Conservation (phyloP, 2,329 filamentous ascomycete species). For the Calonectria pseudoturangicola region DNA sequence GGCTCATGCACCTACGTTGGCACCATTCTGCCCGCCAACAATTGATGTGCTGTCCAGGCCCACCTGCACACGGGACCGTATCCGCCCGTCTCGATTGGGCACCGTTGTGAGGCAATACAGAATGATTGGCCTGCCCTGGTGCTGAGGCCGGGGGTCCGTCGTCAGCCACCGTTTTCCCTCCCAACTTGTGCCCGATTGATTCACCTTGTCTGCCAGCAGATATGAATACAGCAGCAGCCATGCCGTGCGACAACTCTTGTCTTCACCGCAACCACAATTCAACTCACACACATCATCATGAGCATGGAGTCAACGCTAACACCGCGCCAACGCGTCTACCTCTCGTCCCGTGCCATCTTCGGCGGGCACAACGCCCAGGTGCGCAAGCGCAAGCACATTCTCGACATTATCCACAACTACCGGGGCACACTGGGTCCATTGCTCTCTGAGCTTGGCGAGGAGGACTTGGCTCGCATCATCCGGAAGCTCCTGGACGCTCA, state of each 20-base stretch:
- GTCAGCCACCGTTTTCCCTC: slow-evolving; percentile 14
- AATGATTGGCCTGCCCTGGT: slow-evolving; percentile 9
- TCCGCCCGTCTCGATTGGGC: slow-evolving; percentile 7
- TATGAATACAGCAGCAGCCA: neutral
- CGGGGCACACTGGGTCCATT: neutral
- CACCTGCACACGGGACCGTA: slow-evolving; percentile 1
- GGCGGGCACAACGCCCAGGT: slow-evolving; percentile 12
- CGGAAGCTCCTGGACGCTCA: slow-evolving; percentile 14
- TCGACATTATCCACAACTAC: slow-evolving; percentile 10
- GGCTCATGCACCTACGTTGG: slow-evolving; percentile 18
- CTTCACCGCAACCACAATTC: neutral
- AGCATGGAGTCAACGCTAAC: neutral
- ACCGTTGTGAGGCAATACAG: slow-evolving; percentile 2
- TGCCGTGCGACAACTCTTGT: no score
- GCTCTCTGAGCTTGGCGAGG: slow-evolving; percentile 13
- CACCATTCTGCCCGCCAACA: slow-evolving; percentile 1
- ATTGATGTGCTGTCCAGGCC: slow-evolving; percentile 16
- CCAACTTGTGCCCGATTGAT: slow-evolving; percentile 9
- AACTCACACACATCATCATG: no score
- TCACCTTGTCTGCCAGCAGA: neutral
- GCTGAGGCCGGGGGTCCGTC: neutral
- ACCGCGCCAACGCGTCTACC: slow-evolving; percentile 25
- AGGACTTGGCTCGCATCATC: neutral
- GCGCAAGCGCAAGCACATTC: slow-evolving; percentile 1
- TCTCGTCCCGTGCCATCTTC: slow-evolving; percentile 17